Base-by-base conservation (phyloP, 2,329 filamentous ascomycete species). In the Fusarium abutilonis region DNA sequence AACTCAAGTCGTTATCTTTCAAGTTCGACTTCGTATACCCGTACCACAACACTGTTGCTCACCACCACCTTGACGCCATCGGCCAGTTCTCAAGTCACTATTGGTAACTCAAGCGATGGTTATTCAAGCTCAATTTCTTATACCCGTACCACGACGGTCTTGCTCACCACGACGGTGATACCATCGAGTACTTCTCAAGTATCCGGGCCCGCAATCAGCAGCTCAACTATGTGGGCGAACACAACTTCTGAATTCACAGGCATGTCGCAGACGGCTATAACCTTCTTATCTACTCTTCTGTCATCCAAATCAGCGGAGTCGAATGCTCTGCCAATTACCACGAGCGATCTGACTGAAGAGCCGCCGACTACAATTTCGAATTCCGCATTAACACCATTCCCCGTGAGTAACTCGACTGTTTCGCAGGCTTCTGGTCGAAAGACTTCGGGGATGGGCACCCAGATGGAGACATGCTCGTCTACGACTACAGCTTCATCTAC, bases 331-430 rank as follows among this genome's bases (percentile, higher is more conserved):
- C 36, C 43, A 19, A 53, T 36, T 21, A 40, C 46, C 10, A 40
- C 47, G 9, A 43, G 41, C 28, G 51, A 49, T 58, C 40, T 38
- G 9, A 54, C 56, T n/a, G 40, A 51, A 21, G 67, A 50, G 9
- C 38, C 60, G 21, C 66, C 55, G 5, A 47, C 45, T 26, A 52
- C 43, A 15, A n/a, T 34, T 26, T 40, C 19, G 13, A 56, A 44
- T 29, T 59, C 63, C 10, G 53, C 43, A 9, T 49, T 44, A 40
- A 52, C 44, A 14, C 48, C 63, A 13, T 47, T 52, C 31, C 52
- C 58, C 9, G 49, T 35, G 38, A 53, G 41, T 13, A 70, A 64
- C 47, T 64, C 61, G 10, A 69, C 66, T 9, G 15, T 58, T 40
- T 60, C 58, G 26, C 42, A 43, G 15, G 40, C 32, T 28, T 50